Base-by-base conservation (phyloP, 495 filamentous ascomycete species). In the Echria macrotheca region DNA sequence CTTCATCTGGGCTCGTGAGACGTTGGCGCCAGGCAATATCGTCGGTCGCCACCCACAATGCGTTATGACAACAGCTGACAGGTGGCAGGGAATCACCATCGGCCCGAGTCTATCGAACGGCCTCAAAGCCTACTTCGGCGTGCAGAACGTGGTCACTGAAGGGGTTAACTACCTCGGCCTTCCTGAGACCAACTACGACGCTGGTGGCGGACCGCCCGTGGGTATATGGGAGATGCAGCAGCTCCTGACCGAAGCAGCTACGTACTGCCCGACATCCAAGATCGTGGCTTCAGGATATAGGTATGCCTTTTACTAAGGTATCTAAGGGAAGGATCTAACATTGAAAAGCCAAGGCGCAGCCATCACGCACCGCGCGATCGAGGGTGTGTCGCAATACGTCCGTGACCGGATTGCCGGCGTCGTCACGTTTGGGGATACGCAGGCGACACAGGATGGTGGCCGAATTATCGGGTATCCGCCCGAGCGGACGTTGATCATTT, bases 81-180 rank as follows among this genome's bases (percentile, higher is more conserved):
- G 2, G 12, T 9, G 11, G n/a, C 19, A 41, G 38, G 38, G 38
- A 2, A 5, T 41, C 38, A 41, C 15, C 18, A 21, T 41, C 19
- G 38, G 38, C 1, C 38, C 38, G 3, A 10, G 7, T 5, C 19
- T 41, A 5, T 41, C 38, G 6, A 41, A 41, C 38, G 38, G 38
- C 21, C 38, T 41, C 38, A 41, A 41, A 11, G 17, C 38, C 2
- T 41, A 41, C 19, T 41, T 24, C 11, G 38, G 38, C 38, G 38
- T 21, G 3, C 15, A 41, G n/a, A 41, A 41, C 21, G 38, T 41
- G 18, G 38, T 21, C 5, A 41, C 15, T 24, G 18, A 41, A 41
- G 38, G 38, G 5, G 38, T 41, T 21, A 41, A 41, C 38, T 41
- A 41, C 38, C 19, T 41, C 19, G 38, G 38, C 18, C 38, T 41